Conservation (phyloP, 73 alveolate genomes). For the Paraurostyla sp. region DNA sequence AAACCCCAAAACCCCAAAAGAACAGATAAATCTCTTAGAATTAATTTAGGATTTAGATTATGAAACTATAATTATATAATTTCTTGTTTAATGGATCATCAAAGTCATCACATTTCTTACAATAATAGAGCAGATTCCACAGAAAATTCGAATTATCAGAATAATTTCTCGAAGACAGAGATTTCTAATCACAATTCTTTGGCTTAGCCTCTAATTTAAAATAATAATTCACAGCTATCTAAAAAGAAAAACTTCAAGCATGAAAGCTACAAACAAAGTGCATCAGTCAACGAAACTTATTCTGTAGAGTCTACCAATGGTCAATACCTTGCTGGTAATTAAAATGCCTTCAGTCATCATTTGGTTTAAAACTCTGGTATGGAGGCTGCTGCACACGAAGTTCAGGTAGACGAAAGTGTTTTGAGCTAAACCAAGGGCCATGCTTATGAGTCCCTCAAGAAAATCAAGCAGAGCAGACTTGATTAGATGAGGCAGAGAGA, state of each 20-base stretch:
- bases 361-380: neutral
- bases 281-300: conserved; percentile 16
- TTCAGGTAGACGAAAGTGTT: neutral
- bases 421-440: neutral
- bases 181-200: neutral
- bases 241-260: conserved; percentile 31
- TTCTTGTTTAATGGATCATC: too few relatives aligned
- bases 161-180: too few relatives aligned
- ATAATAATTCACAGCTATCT: neutral
- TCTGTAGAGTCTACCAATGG: conserved; percentile 3
- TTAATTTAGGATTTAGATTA: too few relatives aligned
- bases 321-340: neutral
- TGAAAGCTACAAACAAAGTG: conserved; percentile 36
- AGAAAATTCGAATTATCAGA: too few relatives aligned
- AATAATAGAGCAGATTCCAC: too few relatives aligned
- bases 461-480: neutral
- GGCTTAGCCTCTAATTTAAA: conserved; percentile 4
- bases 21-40: too few relatives aligned
- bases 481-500: neutral
- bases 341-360: too few relatives aligned
- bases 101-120: too few relatives aligned
- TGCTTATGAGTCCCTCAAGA: conserved; percentile 7
- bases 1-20: too few relatives aligned
- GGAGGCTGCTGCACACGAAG: neutral
- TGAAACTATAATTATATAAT: too few relatives aligned